Base-by-base conservation (phyloP, 1,284 basidiomycete species). In the Hemileia vastatrix region DNA sequence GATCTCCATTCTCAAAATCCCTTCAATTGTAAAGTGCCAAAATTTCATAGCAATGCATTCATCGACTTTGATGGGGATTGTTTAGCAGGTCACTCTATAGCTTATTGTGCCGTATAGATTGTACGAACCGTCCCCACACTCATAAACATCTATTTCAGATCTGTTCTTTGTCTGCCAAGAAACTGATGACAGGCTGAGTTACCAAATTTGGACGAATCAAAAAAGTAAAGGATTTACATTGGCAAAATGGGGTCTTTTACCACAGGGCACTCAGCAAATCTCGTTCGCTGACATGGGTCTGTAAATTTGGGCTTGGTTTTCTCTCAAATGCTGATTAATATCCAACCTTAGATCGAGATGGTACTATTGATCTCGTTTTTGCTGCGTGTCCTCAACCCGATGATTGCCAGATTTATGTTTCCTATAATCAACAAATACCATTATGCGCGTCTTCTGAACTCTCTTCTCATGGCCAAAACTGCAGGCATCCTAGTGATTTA, bases 51-150 rank as follows among this genome's bases (percentile, higher is more conserved):
- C 73, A 95, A 92, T 73, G 91, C 92, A 0, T 87, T 91, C n/a
- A 82, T 97, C 15, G 94, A 99, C 73, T 78, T 99, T 53, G 85
- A 98, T 68, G 94, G 94, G 11, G 94, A 99, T 76, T 98, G 95
- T 76, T 80, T 96, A 4, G 90, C 91, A 65, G 89, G 88, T 87
- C 55, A 49, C 80, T 72, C 6, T 18, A 66, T 44, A 11, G 27
- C 11, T 9, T n/a, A 32, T 18, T 33, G 24, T 18, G 11, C 15
- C 13, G 44, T 54, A 45, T 45, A 18, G 4, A 6, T 45, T n/a
- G n/a, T 45, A 4, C 11, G n/a, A 11, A 44, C 19, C 43, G 9
- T 15, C 15, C 21, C 40, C 44, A 59, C 19, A 65, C 18, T 31
- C 66, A 3, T 69, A 11, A 60, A 53, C 31, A 13, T 49, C 9